phyloP scores from a whole-genome alignment of 1,284 basidiomycete species.

The Trametes versicolor region DNA sequence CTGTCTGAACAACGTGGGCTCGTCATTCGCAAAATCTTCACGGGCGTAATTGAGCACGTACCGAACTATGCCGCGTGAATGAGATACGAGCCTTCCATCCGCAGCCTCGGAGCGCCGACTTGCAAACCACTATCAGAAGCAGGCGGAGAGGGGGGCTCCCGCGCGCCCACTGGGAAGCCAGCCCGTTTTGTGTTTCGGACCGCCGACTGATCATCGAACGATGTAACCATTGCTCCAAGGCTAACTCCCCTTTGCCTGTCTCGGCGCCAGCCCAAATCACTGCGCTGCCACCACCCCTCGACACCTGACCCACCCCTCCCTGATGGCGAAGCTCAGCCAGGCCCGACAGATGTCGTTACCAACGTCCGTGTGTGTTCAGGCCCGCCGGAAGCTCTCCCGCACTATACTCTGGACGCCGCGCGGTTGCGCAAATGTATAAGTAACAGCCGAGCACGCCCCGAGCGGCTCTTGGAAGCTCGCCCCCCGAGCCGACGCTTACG shows the following conservation, averaged over 20 bases:
- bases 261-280: background rate
- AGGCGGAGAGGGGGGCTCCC: background rate
- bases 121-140: background rate
- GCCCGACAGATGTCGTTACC: no score
- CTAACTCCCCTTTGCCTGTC: background rate
- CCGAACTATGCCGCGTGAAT: background rate
- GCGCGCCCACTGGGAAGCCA: background rate
- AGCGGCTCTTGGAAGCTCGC: background rate
- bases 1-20: background rate
- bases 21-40: background rate
- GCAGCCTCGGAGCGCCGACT: no score
- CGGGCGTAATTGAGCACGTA: background rate
- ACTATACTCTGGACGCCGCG: background rate
- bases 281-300: background rate
- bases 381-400: no score
- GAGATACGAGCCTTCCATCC: background rate
- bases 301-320: background rate
- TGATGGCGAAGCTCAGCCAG: background rate
- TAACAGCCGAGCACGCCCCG: background rate
- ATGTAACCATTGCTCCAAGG: background rate
- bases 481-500: conserved; percentile 1
- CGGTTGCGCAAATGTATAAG: conserved; percentile 10
- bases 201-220: background rate
- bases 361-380: no score
- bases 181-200: background rate